Evolutionary conservation across 495 filamentous ascomycete genomes (phyloP).

Genomic region (Podospora pseudocomata): DNA sequence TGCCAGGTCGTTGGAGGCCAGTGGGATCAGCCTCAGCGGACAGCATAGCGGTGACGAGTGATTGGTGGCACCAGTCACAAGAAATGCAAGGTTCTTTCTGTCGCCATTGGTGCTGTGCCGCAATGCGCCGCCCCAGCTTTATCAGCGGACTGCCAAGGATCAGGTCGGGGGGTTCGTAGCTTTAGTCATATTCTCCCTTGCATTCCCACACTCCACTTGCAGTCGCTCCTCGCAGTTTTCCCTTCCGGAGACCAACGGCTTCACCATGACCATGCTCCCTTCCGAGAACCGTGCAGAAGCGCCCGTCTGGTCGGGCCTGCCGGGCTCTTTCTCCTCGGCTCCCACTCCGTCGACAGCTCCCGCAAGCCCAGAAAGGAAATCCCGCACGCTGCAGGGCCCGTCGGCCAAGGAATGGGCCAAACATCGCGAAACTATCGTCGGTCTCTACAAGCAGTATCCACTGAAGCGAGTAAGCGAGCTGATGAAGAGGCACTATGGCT

Average conservation of each 20-base stretch:
- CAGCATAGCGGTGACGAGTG: background rate
- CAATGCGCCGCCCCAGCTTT: slow-evolving; percentile 9
- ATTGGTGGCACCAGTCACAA: slow-evolving; percentile 2
- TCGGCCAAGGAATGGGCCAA: slow-evolving; percentile 31
- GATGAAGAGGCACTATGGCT: slow-evolving; percentile 33
- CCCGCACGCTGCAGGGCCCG: slow-evolving; percentile 34
- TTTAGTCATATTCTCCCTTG: slow-evolving; percentile 16
- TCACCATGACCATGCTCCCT: slow-evolving; percentile 23
- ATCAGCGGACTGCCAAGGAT: slow-evolving; percentile 16
- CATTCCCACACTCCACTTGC: slow-evolving; percentile 13
- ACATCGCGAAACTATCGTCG: slow-evolving; percentile 33
- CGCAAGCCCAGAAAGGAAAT: slow-evolving; percentile 21
- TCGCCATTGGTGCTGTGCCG: slow-evolving; percentile 15
- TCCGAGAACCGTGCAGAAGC: slow-evolving; percentile 36
- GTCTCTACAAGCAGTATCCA: slow-evolving; percentile 31
- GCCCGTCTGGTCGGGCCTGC: slow-evolving; percentile 19
- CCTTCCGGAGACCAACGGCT: slow-evolving; percentile 3
- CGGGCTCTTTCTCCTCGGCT: slow-evolving; percentile 12
- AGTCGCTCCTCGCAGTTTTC: slow-evolving; percentile 1
- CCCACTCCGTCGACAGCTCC: background rate
- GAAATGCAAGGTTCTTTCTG: slow-evolving; percentile 25
- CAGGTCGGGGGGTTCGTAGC: slow-evolving; percentile 9
- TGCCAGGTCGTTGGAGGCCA: background rate
- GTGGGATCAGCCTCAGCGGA: slow-evolving; percentile 4
- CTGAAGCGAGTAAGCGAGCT: slow-evolving; percentile 34